These are phyloP conservation scores for Beta lomatogona DNA, from an alignment of 179 eudicot species.

Conservation along the genomic window DNA sequence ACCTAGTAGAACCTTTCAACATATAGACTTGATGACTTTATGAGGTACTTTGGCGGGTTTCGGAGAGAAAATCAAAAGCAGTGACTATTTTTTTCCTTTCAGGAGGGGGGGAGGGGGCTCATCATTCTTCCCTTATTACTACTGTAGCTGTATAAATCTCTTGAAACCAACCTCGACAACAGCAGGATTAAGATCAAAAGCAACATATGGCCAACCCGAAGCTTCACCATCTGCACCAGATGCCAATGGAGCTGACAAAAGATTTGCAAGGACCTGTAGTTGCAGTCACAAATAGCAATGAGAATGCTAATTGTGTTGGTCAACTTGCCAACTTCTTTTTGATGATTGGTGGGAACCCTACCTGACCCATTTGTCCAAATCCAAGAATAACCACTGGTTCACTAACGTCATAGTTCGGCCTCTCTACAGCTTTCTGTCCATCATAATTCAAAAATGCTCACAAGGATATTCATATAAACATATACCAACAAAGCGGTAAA, in stretches of 20 bases:
- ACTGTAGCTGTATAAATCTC: not conserved
- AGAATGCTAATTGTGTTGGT: slow-evolving; percentile 7
- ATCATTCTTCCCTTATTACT: not conserved
- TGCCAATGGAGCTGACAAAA: slow-evolving; percentile 79
- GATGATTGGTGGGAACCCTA: slow-evolving; percentile 25
- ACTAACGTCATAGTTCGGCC: slow-evolving; percentile 62
- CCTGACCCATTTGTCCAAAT: slow-evolving; percentile 99
- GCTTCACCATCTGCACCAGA: slow-evolving; percentile 63
- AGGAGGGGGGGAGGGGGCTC: too few relatives aligned
- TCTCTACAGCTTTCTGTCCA: slow-evolving; percentile 53
- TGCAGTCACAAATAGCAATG: slow-evolving; percentile 15
- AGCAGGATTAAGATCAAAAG: slow-evolving; percentile 87
- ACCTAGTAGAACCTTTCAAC: too few relatives aligned
- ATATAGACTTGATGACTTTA: too few relatives aligned
- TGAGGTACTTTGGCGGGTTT: too few relatives aligned
- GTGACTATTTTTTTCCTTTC: too few relatives aligned
- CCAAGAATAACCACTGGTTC: slow-evolving; percentile 97
- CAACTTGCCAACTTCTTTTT: not conserved
- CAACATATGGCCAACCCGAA: slow-evolving; percentile 85
- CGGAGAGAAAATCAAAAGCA: too few relatives aligned
- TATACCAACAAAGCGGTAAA: not conserved
- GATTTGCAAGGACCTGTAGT: slow-evolving; percentile 89
- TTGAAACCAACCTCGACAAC: slow-evolving; percentile 76
- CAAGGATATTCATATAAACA: not conserved
- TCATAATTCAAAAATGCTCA: not conserved